Conservation (phyloP, 331 rosid genomes). For the Pyrus hybrid region DNA sequence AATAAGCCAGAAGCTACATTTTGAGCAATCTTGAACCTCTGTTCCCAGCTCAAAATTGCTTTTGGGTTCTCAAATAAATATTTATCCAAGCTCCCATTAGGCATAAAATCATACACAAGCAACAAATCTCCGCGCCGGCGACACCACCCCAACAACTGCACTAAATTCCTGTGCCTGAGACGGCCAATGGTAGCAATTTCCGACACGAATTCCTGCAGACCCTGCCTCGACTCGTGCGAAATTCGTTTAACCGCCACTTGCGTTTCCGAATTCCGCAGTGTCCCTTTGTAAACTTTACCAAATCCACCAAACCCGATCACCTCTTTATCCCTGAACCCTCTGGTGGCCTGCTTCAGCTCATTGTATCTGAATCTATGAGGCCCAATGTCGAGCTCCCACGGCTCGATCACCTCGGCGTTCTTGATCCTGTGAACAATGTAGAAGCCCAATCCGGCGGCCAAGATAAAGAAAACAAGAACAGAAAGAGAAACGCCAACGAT, state of each 20-base stretch:
- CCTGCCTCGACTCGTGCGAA: constrained; percentile 60
- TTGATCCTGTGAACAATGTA: constrained; percentile 28
- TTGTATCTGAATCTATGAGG: constrained; percentile 56
- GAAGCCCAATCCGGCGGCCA: constrained; percentile 5
- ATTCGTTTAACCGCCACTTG: constrained; percentile 55
- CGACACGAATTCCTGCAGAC: constrained; percentile 44
- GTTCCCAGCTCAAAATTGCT: constrained; percentile 40
- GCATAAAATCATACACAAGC: constrained; percentile 59
- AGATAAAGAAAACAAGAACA: constrained; percentile 9
- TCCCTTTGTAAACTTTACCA: constrained; percentile 59
- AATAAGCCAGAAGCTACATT: constrained; percentile 55
- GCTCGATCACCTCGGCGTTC: constrained; percentile 42
- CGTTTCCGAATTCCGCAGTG: constrained; percentile 28
- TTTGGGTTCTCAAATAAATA: constrained; percentile 35
- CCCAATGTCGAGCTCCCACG: constrained; percentile 64
- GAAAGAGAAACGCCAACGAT: constrained; percentile 27
- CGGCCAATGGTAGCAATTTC: constrained; percentile 61
- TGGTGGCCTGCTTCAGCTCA: constrained; percentile 55
- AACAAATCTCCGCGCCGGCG: constrained; percentile 39
- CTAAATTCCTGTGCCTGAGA: constrained; percentile 60
- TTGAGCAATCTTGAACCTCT: constrained; percentile 52
- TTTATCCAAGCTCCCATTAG: constrained; percentile 64
- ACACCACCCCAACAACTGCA: constrained; percentile 72
- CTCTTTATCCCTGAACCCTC: constrained; percentile 43
- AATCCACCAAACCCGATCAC: constrained; percentile 61